Conservation (phyloP, 2,329 filamentous ascomycete species). For the Elsinoe ampelina region DNA sequence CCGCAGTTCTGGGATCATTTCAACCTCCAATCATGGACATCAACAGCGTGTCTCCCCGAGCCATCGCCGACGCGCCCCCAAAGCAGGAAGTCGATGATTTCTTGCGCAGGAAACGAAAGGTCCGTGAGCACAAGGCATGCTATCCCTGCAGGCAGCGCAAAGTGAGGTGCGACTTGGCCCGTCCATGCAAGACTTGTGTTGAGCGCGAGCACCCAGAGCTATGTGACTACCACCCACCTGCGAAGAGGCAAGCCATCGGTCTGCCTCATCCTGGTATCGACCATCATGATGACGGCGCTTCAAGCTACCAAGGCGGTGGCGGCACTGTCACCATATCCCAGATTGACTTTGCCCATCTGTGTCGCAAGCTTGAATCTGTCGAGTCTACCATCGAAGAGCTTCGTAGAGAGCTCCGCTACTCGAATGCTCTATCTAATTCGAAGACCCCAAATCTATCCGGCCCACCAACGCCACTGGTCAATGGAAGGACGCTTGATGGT, state of each 20-base stretch:
- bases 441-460: conserved; percentile 13
- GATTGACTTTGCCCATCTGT: conserved; percentile 40
- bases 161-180: conserved; percentile 37
- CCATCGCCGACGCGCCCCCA: conserved; percentile 19
- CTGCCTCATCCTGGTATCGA: not conserved
- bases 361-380: conserved; percentile 38
- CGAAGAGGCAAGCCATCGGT: conserved; percentile 27
- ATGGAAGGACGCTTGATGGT: conserved; percentile 7
- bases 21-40: conserved; percentile 14
- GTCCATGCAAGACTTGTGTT: conserved; percentile 43
- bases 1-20: not conserved
- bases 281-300: conserved; percentile 17
- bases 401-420: conserved; percentile 24
- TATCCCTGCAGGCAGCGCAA: conserved; percentile 40
- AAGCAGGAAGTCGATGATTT: conserved; percentile 42
- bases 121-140: conserved; percentile 44
- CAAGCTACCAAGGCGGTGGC: not conserved
- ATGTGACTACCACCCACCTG: conserved; percentile 34
- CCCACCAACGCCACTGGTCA: conserved; percentile 16
- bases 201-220: conserved; percentile 43
- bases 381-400: conserved; percentile 40
- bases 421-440: conserved; percentile 5
- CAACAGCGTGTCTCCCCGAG: conserved; percentile 10
- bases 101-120: conserved; percentile 41
- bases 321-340: conserved; percentile 25